phyloP scores from a whole-genome alignment of 495 filamentous ascomycete genomes.

The Trichoderma erinaceum region DNA sequence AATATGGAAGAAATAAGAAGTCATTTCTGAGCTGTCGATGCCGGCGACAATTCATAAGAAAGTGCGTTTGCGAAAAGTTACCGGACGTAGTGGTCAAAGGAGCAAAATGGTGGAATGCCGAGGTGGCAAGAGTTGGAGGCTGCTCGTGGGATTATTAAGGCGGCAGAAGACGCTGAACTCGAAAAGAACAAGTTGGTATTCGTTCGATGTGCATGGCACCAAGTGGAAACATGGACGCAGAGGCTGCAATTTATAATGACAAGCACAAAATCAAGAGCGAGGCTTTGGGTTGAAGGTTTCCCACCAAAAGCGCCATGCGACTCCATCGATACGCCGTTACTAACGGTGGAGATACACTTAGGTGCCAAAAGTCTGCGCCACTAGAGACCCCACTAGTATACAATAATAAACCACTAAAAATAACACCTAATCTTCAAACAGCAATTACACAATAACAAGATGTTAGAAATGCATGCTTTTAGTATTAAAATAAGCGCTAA shows the following conservation, averaged over 20 bases:
- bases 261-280: no score
- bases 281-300: no score
- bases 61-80: not conserved
- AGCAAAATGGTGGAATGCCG: not conserved
- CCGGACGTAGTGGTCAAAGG: not conserved
- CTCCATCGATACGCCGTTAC: not conserved
- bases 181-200: not conserved
- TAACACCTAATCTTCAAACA: no score
- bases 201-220: not conserved
- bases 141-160: not conserved
- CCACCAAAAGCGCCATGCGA: no score
- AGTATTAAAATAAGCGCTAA: no score
- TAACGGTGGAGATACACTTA: no score
- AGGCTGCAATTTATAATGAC: not conserved
- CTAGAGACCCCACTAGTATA: no score
- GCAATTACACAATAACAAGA: no score
- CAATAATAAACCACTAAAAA: no score
- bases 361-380: no score
- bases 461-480: no score
- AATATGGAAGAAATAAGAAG: conserved; percentile 87
- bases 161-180: not conserved
- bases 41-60: not conserved
- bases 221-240: not conserved
- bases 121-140: not conserved
- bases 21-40: conserved; percentile 36